phyloP scores from a whole-genome alignment of 2,329 filamentous ascomycete species.

The Plectosphaerella sp. region DNA sequence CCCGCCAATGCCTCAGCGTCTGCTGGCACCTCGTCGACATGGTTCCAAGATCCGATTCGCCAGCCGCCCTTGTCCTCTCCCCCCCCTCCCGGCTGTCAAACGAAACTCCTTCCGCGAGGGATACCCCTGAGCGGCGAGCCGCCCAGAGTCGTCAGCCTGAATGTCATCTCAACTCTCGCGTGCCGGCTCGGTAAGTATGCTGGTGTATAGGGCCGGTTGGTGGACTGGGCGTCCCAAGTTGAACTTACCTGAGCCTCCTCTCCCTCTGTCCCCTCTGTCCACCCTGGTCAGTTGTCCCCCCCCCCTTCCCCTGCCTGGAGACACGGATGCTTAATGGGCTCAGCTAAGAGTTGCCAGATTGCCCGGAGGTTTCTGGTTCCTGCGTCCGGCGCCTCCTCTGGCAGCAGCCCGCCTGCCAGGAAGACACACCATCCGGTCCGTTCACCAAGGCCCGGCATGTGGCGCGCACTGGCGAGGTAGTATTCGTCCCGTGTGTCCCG shows the following conservation, averaged over 20 bases:
- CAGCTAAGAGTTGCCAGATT: background rate
- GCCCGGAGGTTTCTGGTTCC: no score
- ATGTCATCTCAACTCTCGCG: background rate
- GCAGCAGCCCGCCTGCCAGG: conserved; percentile 12
- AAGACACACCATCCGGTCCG: background rate
- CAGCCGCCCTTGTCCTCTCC: no score
- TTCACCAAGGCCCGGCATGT: conserved; percentile 1
- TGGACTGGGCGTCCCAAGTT: no score
- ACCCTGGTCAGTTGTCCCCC: no score
- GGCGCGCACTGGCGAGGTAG: no score
- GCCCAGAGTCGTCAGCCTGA: background rate
- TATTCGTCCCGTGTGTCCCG: background rate
- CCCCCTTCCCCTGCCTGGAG: background rate
- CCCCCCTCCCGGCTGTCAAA: background rate
- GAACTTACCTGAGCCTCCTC: no score
- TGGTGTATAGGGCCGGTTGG: background rate
- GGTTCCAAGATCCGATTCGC: background rate
- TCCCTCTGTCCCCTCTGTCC: no score
- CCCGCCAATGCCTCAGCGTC: no score
- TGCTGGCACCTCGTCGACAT: background rate
- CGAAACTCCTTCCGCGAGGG: background rate
- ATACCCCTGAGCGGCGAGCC: background rate
- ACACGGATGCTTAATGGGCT: background rate
- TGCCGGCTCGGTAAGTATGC: background rate
- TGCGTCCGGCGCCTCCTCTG: conserved; percentile 2